Base-by-base conservation (phyloP, 2,329 filamentous ascomycete genomes). In the Epichloe aotearoae region DNA sequence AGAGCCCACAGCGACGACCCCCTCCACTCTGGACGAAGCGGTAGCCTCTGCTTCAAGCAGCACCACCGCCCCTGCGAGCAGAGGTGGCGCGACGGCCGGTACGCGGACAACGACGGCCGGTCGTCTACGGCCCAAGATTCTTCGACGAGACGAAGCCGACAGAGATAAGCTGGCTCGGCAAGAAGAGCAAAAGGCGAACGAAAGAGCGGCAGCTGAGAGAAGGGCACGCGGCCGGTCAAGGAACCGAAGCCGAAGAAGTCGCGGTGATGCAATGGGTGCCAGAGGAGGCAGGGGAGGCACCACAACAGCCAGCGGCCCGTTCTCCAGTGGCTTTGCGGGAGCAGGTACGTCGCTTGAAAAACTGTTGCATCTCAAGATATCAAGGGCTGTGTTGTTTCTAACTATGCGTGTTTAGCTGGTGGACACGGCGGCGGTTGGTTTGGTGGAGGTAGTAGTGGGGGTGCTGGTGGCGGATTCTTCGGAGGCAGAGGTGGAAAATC, bases 121-220 rank as follows among this genome's bases (percentile, higher is more conserved):
- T 39, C 67, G 73, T 38, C 75, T 76, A 49, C 69, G 68, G 48
- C 74, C 74, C 33, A 75, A 69, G 55, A 73, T 70, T 52, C 59
- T 75, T 46, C 68, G 74, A 49, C 65, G 74, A 68, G 72, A 76
- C 62, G 73, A 75, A 50, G 68, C 70, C 6, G 72, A 75, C 48
- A 65, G 74, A 58, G 71, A 74, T 49, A 68, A 57, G 47, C 61
- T 76, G 10, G 73, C 73, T 44, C 64, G 69, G 12, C 65, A 69
- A 50, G 70, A 73, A 53, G 65, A 69, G 50, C 64, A 70, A 52
- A 73, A 72, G 54, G 67, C 69, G 2, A 66, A 55, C 36, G 67
- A 69, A 46, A 64, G 67, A 46, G 67, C 65, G 4, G 68, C 68
- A 4, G 68, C 69, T 23, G 69, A 70, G 59, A 62, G 64, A 19